Evolutionary conservation across 1,284 basidiomycete genomes (phyloP).

Genomic region (Leccinum pachyderme): DNA sequence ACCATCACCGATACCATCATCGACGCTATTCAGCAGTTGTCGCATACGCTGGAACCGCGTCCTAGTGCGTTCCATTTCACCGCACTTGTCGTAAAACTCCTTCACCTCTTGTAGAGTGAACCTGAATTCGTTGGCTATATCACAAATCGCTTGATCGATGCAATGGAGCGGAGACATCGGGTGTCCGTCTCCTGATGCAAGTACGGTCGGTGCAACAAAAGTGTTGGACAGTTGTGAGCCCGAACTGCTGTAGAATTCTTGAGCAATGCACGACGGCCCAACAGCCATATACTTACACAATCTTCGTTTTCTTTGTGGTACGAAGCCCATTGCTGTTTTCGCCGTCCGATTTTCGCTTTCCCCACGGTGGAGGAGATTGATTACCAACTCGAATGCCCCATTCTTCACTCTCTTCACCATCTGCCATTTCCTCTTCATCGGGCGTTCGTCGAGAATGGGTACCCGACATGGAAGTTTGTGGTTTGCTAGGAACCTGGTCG

Average conservation of each 20-base stretch:
- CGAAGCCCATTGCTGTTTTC: conserved; percentile 24
- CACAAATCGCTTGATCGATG: conserved; percentile 57
- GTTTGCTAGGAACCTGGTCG: conserved; percentile 17
- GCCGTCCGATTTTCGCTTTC: conserved; percentile 49
- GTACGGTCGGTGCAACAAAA: conserved; percentile 4
- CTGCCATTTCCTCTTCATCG: conserved; percentile 58
- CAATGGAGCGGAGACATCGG: conserved; percentile 44
- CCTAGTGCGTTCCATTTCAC: conserved; percentile 63
- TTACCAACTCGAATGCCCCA: conserved; percentile 66
- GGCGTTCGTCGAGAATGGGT: conserved; percentile 34
- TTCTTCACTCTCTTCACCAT: conserved; percentile 54
- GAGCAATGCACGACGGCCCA: background rate
- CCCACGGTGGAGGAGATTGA: conserved; percentile 65
- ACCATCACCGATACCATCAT: conserved; percentile 33
- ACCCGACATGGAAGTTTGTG: conserved; percentile 16
- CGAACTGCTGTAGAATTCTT: conserved; percentile 4
- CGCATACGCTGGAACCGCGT: conserved; percentile 65
- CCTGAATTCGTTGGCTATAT: conserved; percentile 62
- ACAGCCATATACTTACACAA: conserved; percentile 25
- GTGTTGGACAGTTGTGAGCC: conserved; percentile 1
- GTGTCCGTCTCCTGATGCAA: conserved; percentile 9
- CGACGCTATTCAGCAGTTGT: conserved; percentile 46
- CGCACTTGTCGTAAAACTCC: conserved; percentile 68
- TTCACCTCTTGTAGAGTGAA: conserved; percentile 73
- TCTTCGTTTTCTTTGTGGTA: conserved; percentile 27